phyloP scores from a whole-genome alignment of 345 rosid genomes.

The Lumnitzera racemosa region DNA sequence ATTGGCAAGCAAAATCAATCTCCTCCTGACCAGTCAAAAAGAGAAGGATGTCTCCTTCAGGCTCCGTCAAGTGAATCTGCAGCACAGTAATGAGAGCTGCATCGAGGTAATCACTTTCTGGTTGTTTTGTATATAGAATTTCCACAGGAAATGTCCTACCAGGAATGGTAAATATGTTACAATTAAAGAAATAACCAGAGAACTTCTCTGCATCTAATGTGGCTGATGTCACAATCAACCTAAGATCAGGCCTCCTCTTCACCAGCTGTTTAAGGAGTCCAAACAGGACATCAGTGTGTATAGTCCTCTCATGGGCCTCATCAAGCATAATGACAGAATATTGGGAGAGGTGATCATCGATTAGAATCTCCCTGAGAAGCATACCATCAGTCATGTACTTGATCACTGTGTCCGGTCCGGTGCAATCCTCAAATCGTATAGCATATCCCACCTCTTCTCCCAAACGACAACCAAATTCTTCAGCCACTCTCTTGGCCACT shows the following conservation, averaged over 20 bases:
- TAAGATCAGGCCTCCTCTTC: constrained; percentile 59
- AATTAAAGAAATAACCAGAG: constrained; percentile 71
- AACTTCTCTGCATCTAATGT: constrained; percentile 81
- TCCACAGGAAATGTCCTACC: constrained; percentile 86
- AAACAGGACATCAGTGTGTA: constrained; percentile 69
- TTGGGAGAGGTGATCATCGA: constrained; percentile 52
- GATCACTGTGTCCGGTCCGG: constrained; percentile 82
- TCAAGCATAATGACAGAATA: constrained; percentile 68
- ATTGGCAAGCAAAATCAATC: constrained; percentile 73
- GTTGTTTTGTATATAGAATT: constrained; percentile 67
- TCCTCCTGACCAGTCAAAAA: constrained; percentile 90
- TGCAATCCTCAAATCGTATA: constrained; percentile 72
- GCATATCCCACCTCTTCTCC: constrained; percentile 90
- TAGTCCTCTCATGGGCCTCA: constrained; percentile 78
- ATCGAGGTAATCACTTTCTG: constrained; percentile 79
- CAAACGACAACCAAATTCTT: constrained; percentile 81
- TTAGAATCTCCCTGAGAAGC: constrained; percentile 66
- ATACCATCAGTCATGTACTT: constrained; percentile 86
- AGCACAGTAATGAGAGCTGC: constrained; percentile 69
- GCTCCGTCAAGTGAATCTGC: constrained; percentile 84
- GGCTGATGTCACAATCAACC: constrained; percentile 73
- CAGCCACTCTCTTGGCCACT: constrained; percentile 86
- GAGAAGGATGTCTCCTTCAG: constrained; percentile 75
- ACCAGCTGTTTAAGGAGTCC: constrained; percentile 62
- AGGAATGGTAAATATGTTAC: constrained; percentile 77